These are phyloP conservation scores for Melaleuca quinquenervia DNA, from an alignment of 345 rosid species.

Conservation along the genomic window DNA sequence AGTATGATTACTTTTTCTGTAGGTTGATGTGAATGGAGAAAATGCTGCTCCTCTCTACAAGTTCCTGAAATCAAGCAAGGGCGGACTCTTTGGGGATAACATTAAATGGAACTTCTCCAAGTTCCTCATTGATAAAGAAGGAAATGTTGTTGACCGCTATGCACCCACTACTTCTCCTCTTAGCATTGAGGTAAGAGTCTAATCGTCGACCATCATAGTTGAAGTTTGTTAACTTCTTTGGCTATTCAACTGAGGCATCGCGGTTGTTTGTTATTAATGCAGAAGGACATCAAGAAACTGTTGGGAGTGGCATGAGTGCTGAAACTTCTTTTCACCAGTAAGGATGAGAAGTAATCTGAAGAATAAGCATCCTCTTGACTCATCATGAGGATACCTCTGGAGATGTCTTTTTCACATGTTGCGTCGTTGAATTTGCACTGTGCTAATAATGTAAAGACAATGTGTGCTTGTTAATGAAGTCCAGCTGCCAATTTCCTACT, in stretches of 20 bases:
- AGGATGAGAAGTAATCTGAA: not conserved
- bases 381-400: not conserved
- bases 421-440: not conserved
- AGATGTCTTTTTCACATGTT: not conserved
- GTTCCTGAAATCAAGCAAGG: constrained; percentile 76
- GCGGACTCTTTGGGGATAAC: constrained; percentile 53
- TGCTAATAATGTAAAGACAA: not conserved
- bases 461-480: not conserved
- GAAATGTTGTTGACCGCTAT: constrained; percentile 66
- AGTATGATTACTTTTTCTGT: not conserved
- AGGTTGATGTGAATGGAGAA: constrained; percentile 87
- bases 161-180: constrained; percentile 94
- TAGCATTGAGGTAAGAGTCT: constrained; percentile 63
- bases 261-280: not conserved
- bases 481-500: not conserved
- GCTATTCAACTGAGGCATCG: not conserved
- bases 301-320: constrained; percentile 22
- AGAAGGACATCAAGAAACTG: constrained; percentile 75
- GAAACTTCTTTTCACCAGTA: not conserved
- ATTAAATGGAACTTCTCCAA: constrained; percentile 92
- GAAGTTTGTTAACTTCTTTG: not conserved
- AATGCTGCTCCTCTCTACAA: constrained; percentile 73
- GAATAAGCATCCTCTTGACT: not conserved
- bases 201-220: not conserved
- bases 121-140: constrained; percentile 75